These are phyloP conservation scores for Paecilomyces variotii DNA, from an alignment of 2,329 filamentous ascomycete genomes.

Conservation along the genomic window DNA sequence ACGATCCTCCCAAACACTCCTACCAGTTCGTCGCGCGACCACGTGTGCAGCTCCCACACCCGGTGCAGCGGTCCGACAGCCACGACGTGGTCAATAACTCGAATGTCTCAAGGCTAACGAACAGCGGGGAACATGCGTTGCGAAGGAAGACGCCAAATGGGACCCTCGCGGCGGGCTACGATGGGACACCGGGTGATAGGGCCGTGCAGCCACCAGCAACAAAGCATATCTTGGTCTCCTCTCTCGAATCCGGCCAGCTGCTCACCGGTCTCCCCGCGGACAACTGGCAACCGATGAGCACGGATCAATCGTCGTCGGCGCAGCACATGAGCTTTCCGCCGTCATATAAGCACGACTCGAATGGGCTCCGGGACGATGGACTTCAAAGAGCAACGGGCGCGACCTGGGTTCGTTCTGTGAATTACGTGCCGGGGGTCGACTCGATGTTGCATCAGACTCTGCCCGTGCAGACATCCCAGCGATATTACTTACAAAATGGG, in stretches of 20 bases:
- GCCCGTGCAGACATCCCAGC: slow-evolving; percentile 30
- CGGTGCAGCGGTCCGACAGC: slow-evolving; percentile 28
- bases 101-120: slow-evolving; percentile 13
- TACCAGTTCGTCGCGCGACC: slow-evolving; percentile 22
- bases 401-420: slow-evolving; percentile 36
- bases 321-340: slow-evolving; percentile 32
- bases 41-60: slow-evolving; percentile 31
- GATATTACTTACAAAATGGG: slow-evolving; percentile 36
- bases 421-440: slow-evolving; percentile 47
- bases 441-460: slow-evolving; percentile 54
- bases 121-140: slow-evolving; percentile 61
- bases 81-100: slow-evolving; percentile 17
- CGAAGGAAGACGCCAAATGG: slow-evolving; percentile 89
- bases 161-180: slow-evolving; percentile 85
- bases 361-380: slow-evolving; percentile 18
- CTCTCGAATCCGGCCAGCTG: slow-evolving; percentile 36
- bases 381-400: slow-evolving; percentile 26
- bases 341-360: slow-evolving; percentile 29
- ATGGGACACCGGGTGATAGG: slow-evolving; percentile 69
- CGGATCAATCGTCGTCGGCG: slow-evolving; percentile 21
- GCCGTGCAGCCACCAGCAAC: slow-evolving; percentile 64
- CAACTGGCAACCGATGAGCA: slow-evolving; percentile 21
- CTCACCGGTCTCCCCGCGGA: slow-evolving; percentile 23
- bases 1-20: slow-evolving; percentile 18
- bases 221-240: slow-evolving; percentile 75